Percentiles rank a stretch among this genome's conserved stretches.
Conservation (phyloP, 305 asterid genomes). For the Withania somnifera region DNA sequence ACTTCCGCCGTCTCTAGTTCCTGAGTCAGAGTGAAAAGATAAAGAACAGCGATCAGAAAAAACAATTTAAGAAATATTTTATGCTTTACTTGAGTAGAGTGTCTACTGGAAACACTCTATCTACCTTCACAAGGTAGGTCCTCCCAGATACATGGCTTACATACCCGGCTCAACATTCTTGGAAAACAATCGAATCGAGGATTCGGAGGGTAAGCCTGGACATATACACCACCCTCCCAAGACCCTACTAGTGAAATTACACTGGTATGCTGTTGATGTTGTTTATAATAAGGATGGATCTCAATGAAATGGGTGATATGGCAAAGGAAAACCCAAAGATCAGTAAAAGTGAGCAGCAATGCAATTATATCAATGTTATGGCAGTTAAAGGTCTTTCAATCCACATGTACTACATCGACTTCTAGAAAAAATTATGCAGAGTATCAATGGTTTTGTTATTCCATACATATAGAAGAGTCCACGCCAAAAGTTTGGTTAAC, state of each 20-base stretch:
- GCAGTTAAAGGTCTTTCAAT: background rate
- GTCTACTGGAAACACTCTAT: background rate
- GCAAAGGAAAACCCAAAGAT: background rate
- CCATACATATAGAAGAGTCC: background rate
- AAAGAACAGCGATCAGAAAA: background rate
- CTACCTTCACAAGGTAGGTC: background rate
- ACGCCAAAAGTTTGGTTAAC: background rate
- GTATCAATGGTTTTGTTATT: background rate
- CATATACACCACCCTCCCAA: background rate
- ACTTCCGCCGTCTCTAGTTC: constrained; percentile 72
- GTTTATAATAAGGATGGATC: background rate
- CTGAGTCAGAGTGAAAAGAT: constrained; percentile 34
- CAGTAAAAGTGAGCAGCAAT: background rate
- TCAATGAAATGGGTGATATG: background rate
- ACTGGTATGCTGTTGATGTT: background rate
- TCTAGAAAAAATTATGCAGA: background rate
- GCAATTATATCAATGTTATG: background rate
- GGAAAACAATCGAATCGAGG: no score
- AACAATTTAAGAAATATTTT: background rate
- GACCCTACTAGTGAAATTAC: background rate
- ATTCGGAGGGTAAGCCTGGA: background rate
- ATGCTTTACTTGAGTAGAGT: background rate
- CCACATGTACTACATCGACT: background rate
- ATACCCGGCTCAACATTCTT: no score
- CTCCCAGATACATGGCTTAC: no score